phyloP scores from a whole-genome alignment of 148 eudicot genomes.

The Cornus florida region DNA sequence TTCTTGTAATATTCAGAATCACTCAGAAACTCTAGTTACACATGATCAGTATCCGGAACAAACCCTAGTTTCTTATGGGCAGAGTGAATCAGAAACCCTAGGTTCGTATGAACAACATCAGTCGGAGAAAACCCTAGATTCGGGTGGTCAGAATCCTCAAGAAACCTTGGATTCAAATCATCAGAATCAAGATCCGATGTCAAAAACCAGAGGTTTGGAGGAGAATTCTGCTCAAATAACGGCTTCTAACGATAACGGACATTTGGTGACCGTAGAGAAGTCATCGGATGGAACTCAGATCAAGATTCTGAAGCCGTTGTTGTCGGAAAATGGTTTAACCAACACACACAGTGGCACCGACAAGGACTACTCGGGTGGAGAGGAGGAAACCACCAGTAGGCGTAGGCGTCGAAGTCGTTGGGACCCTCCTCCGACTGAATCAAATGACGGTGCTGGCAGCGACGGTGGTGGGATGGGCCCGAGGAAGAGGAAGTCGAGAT shows the following conservation, averaged over 20 bases:
- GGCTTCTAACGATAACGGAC: background rate
- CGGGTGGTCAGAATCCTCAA: background rate
- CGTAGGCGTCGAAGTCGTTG: constrained; percentile 69
- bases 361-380: constrained; percentile 61
- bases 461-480: constrained; percentile 36
- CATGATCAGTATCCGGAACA: background rate
- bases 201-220: background rate
- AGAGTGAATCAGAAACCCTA: background rate
- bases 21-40: background rate
- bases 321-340: constrained; percentile 35
- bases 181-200: background rate
- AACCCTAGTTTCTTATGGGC: background rate
- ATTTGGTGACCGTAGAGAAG: background rate
- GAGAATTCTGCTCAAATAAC: background rate
- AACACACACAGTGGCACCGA: constrained; percentile 55
- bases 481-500: constrained; percentile 71
- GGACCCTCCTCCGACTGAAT: constrained; percentile 66
- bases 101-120: background rate
- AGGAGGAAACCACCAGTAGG: constrained; percentile 73
- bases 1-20: background rate
- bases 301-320: constrained; percentile 25
- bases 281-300: background rate
- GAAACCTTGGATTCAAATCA: background rate
- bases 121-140: background rate
- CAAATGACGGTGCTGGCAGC: constrained; percentile 22